Percentiles rank a stretch among this genome's conserved stretches.
phyloP scores from a whole-genome alignment of 345 rosid species.

The Geranium brycei region DNA sequence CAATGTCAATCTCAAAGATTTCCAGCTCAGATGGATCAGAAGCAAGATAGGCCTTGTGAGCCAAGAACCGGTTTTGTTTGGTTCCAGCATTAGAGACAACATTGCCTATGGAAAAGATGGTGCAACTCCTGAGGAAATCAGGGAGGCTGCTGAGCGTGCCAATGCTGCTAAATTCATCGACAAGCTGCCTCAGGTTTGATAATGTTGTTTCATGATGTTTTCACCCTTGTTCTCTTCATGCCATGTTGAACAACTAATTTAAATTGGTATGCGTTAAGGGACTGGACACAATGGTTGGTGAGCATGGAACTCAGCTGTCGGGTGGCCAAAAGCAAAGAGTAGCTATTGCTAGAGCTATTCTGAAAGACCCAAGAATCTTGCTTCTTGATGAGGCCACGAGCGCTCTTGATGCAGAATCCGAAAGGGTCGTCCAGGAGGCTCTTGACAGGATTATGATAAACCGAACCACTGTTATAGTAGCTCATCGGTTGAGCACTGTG shows the following conservation, averaged over 20 bases:
- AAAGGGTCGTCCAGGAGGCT: constrained; percentile 35
- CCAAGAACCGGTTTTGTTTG: constrained; percentile 38
- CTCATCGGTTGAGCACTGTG: constrained; percentile 33
- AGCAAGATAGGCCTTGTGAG: constrained; percentile 36
- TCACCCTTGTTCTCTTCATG: not conserved
- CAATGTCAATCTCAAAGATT: constrained; percentile 23
- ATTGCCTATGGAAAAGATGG: constrained; percentile 32
- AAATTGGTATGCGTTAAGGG: constrained; percentile 16
- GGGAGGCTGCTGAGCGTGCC: constrained; percentile 27
- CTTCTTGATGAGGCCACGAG: constrained; percentile 43
- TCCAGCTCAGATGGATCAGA: constrained; percentile 35
- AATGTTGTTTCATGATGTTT: not conserved
- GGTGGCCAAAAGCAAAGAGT: constrained; percentile 49
- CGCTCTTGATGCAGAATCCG: constrained; percentile 38
- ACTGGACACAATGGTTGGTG: constrained; percentile 36
- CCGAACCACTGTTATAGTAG: constrained; percentile 29
- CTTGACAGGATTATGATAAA: constrained; percentile 27
- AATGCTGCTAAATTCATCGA: constrained; percentile 39
- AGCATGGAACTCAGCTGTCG: constrained; percentile 42
- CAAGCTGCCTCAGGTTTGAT: constrained; percentile 29
- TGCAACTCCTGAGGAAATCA: constrained; percentile 24
- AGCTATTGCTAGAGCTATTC: constrained; percentile 37
- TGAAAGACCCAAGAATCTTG: constrained; percentile 30
- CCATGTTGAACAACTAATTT: not conserved
- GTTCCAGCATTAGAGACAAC: constrained; percentile 28